Evolutionary conservation across 2,329 filamentous ascomycete genomes (phyloP), one percentile per base, ranked within the genome.

Genomic region (Fusarium azukiicola): DNA sequence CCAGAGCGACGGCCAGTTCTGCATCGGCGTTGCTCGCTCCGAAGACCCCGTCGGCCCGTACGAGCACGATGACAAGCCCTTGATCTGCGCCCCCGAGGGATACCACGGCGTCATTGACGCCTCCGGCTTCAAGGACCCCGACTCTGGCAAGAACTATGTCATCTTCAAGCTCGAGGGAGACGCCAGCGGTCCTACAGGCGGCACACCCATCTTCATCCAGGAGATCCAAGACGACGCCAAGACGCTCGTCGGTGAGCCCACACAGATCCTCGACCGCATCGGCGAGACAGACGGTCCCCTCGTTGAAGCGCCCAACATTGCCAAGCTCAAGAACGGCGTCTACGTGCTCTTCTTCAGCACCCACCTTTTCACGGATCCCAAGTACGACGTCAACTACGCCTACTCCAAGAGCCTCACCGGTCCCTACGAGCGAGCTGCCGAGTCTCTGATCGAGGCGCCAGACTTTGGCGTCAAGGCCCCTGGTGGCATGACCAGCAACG

Each of bases 311-410:
- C 74, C 74, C 46, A 76, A 76, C 27, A 52, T 76, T 4, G 69
- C 66, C 2, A 61, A 50, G 1, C 36, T 76, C 2, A 50, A 66
- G 12, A 76, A 66, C 4, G 69, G 74, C 5, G 63, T 64, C 17
- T 76, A 76, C 1, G 63, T 76, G 1, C 19, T 76, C n/a, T 76
- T 76, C 73, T 76, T 73, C 13, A 76, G 74, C 69, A 76, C 73
- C 5, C 73, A 76, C 11, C 40, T 66, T 11, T 76, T 76, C 16
- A 54, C 64, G 0, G 69, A 76, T 13, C 73, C 73, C 4, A 3
- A 56, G 44, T 76, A 76, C 40, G 67, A 76, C 9, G 73, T 76
- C 54, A 76, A 76, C 8, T 76, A 76, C 13, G 73, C 63, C 2
- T 76, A 58, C 32, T 70, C 74, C 6, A 63, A 76, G 19, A 73